A percentile compares a stretch with the other conserved stretches of the same genome.
These are phyloP conservation scores for Silene latifolia DNA, from an alignment of 148 eudicot genomes.

Conservation along the genomic window DNA sequence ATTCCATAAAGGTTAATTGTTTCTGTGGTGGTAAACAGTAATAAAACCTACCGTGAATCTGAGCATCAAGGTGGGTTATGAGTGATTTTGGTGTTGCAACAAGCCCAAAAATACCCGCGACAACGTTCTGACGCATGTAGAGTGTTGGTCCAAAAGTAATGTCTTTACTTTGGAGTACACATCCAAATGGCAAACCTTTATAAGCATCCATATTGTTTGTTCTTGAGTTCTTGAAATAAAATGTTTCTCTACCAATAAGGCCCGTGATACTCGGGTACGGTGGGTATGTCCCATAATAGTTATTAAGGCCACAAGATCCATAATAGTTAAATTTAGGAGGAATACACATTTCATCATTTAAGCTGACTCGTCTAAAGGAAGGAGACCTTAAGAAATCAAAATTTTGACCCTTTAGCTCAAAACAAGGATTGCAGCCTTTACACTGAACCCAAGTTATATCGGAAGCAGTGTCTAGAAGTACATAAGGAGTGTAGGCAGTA, in stretches of 20 bases:
- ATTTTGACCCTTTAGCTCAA: not conserved
- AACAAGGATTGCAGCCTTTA: conserved; percentile 16
- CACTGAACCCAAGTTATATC: conserved; percentile 21
- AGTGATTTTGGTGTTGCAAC: no score
- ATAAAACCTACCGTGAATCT: no score
- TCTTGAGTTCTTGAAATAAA: not conserved
- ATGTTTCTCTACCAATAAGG: conserved; percentile 7
- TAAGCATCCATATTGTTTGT: not conserved
- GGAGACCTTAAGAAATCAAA: not conserved
- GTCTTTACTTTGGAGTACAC: not conserved
- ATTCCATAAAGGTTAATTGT: no score
- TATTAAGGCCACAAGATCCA: not conserved
- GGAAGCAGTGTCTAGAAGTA: no score
- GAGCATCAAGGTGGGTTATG: no score
- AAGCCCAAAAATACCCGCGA: no score
- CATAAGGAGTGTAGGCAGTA: no score
- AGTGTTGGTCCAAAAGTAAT: no score
- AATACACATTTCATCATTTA: not conserved
- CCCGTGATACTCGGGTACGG: not conserved
- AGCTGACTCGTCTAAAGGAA: not conserved
- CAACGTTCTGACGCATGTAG: no score
- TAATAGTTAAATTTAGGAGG: not conserved
- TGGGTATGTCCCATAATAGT: not conserved
- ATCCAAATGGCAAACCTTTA: conserved; percentile 2
- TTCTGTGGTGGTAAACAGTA: no score